Percentiles rank a stretch among this genome's conserved stretches.
These are phyloP conservation scores for Diaporthe helianthi DNA, from an alignment of 2,329 filamentous ascomycete genomes.

Conservation along the genomic window DNA sequence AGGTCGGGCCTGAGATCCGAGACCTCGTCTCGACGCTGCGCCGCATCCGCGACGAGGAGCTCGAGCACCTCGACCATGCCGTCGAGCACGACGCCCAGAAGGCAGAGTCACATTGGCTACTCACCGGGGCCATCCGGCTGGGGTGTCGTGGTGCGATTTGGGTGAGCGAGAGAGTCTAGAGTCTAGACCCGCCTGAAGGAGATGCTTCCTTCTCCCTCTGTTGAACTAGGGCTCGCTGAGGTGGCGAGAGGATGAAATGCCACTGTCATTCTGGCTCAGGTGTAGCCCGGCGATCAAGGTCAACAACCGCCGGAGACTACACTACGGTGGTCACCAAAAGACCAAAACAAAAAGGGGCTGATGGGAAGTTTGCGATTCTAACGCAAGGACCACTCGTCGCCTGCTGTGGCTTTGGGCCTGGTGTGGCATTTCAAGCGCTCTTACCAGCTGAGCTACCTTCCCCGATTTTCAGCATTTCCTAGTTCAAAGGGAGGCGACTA, in stretches of 20 bases:
- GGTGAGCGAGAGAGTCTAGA: conserved; percentile 75
- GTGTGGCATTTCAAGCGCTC: too few species aligned
- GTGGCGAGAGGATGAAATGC: not conserved
- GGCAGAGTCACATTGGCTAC: conserved; percentile 85
- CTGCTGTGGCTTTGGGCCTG: too few species aligned
- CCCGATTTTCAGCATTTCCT: too few species aligned
- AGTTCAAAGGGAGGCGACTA: too few species aligned
- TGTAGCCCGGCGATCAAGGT: too few species aligned
- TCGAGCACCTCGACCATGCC: conserved; percentile 95
- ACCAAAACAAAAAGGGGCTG: too few species aligned
- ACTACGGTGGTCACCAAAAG: too few species aligned
- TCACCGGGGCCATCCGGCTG: conserved; percentile 86
- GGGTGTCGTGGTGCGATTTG: conserved; percentile 93
- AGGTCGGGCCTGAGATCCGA: conserved; percentile 78
- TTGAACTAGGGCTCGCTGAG: not conserved
- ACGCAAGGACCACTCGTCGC: too few species aligned
- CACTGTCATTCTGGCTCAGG: not conserved
- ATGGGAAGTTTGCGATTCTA: too few species aligned
- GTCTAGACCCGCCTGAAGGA: conserved; percentile 41
- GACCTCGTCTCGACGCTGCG: conserved; percentile 77
- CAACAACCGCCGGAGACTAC: too few species aligned
- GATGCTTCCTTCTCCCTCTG: not conserved
- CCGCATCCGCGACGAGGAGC: conserved; percentile 89
- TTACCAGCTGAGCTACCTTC: too few species aligned
- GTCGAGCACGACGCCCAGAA: conserved; percentile 92